Evolutionary conservation across 2,329 filamentous ascomycete genomes (phyloP).

Genomic region (Aureobasidium mangrovei): DNA sequence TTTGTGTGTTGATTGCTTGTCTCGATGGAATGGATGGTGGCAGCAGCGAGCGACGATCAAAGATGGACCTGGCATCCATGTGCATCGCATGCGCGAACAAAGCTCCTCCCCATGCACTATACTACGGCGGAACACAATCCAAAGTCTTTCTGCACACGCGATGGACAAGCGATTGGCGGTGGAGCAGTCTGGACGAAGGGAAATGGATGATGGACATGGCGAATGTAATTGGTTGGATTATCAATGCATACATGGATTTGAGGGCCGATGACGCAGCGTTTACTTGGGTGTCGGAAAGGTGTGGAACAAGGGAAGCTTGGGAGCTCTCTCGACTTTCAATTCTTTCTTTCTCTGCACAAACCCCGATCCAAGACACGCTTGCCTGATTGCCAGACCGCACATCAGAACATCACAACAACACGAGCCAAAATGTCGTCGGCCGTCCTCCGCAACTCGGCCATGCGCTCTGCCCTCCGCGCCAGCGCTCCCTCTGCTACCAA

Average conservation of each 20-base stretch:
- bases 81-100: too few species aligned
- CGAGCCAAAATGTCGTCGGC: conserved; percentile 60
- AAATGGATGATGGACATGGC: background rate
- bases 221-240: background rate
- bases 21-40: too few species aligned
- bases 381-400: too few species aligned
- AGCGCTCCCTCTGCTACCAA: conserved; percentile 51
- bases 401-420: background rate
- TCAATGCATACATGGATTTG: background rate
- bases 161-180: too few species aligned
- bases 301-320: background rate
- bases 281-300: background rate
- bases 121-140: too few species aligned
- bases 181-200: too few species aligned
- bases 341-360: background rate
- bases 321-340: background rate
- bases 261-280: conserved; percentile 3
- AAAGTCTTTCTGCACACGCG: too few species aligned
- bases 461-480: conserved; percentile 64
- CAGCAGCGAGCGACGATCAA: too few species aligned
- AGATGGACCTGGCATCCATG: too few species aligned
- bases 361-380: background rate
- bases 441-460: conserved; percentile 61
- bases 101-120: too few species aligned
- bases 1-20: background rate